Base-by-base conservation (phyloP, 306 rosid species). In the Vachellia collinsii region DNA sequence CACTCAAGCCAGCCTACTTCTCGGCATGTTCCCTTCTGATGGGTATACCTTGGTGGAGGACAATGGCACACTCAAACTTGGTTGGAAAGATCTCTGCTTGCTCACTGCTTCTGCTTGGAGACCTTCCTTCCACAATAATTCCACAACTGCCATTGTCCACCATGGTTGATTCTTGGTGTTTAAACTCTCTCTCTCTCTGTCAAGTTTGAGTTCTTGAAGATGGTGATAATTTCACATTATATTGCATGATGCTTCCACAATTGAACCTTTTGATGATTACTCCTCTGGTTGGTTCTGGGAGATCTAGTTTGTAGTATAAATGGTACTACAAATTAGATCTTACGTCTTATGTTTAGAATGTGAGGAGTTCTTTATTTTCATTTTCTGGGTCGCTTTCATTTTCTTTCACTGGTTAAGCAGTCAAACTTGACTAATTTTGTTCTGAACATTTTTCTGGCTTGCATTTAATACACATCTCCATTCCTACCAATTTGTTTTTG, bases 31-130 rank as follows among this genome's bases (percentile, higher is more conserved):
- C 70, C 98, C 98, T 25, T 95, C 96, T 5, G 98, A 95, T 59
- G 99, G 99, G 7, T 95, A 95, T 87, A 95, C 99, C 13, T 67
- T 95, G 78, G 98, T 95, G 75, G 99, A 95, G 85, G 99, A 93
- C 81, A 91, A 91, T 85, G 99, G 99, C 20, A 82, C 97, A 54
- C 96, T 95, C 61, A 95, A 93, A 83, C 94, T 95, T 71, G 99
- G 99, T 64, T 95, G 99, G 99, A 95, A 95, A 70, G 99, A 95
- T 70, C 99, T 95, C 44, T 93, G 98, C 77, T 88, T 95, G 89
- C 97, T 95, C 66, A 95, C 99, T 39, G 99, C 99, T 74, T 95
- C 99, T 12, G 99, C 99, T 61, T 95, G 99, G 99, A 89, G 94
- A 66, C 99, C 97, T 12, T 89, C 94, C 3, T 94, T 82, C 19